Percentiles rank a stretch among this genome's conserved stretches.
Conservation (phyloP, 2,329 filamentous ascomycete species). For the Eutypella sp. region DNA sequence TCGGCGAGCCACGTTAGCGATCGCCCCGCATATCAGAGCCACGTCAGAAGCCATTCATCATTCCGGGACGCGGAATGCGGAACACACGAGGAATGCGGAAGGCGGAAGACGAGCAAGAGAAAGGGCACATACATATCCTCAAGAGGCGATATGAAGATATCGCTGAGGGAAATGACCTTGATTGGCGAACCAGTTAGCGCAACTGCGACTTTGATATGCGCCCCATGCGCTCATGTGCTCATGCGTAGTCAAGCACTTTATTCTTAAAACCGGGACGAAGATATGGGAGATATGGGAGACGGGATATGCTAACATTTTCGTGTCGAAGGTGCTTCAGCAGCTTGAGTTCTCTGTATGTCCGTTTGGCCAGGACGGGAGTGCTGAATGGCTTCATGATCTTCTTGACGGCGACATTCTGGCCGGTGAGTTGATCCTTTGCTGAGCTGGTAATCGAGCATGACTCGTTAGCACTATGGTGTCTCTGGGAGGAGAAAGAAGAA, state of each 20-base stretch:
- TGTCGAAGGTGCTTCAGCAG: slow-evolving; percentile 93
- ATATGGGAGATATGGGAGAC: no score
- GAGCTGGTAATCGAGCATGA: slow-evolving; percentile 55
- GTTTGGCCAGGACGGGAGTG: slow-evolving; percentile 96
- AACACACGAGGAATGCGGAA: no score
- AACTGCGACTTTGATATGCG: slow-evolving; percentile 13
- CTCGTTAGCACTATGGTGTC: slow-evolving; percentile 7
- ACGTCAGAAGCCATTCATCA: no score
- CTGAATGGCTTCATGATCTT: slow-evolving; percentile 99
- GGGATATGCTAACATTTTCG: slow-evolving; percentile 71
- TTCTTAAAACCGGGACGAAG: no score
- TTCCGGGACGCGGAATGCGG: no score
- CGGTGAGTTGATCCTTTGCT: slow-evolving; percentile 94
- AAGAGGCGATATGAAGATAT: slow-evolving; percentile 98
- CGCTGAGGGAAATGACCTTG: slow-evolving; percentile 93
- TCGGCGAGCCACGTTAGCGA: slow-evolving; percentile 12
- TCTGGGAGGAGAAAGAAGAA: not conserved
- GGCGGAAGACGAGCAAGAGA: slow-evolving; percentile 8
- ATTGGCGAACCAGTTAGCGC: slow-evolving; percentile 5
- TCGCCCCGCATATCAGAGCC: slow-evolving; percentile 2
- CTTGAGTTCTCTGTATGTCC: slow-evolving; percentile 96
- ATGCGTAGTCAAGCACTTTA: no score
- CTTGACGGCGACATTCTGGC: slow-evolving; percentile 95
- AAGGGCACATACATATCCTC: slow-evolving; percentile 82
- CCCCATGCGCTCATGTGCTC: no score